These are phyloP conservation scores for Brassica juncea DNA, from an alignment of 345 rosid species.

Conservation along the genomic window DNA sequence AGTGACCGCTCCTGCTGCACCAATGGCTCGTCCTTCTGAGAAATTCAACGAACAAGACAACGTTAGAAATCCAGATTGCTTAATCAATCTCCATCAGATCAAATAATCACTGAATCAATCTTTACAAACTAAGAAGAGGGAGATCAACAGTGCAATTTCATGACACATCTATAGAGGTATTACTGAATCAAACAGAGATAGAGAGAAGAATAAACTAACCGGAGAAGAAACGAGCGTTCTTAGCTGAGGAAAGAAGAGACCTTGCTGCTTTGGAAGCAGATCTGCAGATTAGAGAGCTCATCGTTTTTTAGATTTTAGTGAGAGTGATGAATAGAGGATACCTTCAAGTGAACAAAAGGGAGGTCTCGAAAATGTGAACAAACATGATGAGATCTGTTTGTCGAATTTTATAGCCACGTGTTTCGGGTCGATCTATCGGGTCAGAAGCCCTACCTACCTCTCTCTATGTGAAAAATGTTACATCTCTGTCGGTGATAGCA, in stretches of 20 bases:
- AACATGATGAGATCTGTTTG: constrained; percentile 20
- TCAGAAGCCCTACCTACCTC: constrained; percentile 16
- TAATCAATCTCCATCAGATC: not conserved
- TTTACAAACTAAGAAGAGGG: not conserved
- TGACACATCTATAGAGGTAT: not conserved
- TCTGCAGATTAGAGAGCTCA: constrained; percentile 77
- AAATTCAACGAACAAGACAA: not conserved
- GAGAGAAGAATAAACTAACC: constrained; percentile 37
- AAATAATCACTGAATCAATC: not conserved
- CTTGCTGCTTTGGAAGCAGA: constrained; percentile 79
- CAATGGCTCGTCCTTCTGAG: constrained; percentile 70
- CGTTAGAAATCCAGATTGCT: not conserved
- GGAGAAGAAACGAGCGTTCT: constrained; percentile 62
- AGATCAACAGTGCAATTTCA: not conserved
- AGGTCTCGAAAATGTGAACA: constrained; percentile 12
- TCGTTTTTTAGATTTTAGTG: constrained; percentile 34
- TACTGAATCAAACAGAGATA: not conserved
- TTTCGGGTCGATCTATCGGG: constrained; percentile 15
- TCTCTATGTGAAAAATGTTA: no score
- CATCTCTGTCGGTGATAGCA: no score
- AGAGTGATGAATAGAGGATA: constrained; percentile 21
- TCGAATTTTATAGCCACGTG: constrained; percentile 17
- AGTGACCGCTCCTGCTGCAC: constrained; percentile 69
- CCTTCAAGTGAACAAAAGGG: constrained; percentile 7
- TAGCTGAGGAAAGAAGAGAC: constrained; percentile 74